Evolutionary conservation across 148 eudicot genomes (phyloP), one percentile per base, ranked within the genome.

Genomic region (Rhododendron ferrugineum): DNA sequence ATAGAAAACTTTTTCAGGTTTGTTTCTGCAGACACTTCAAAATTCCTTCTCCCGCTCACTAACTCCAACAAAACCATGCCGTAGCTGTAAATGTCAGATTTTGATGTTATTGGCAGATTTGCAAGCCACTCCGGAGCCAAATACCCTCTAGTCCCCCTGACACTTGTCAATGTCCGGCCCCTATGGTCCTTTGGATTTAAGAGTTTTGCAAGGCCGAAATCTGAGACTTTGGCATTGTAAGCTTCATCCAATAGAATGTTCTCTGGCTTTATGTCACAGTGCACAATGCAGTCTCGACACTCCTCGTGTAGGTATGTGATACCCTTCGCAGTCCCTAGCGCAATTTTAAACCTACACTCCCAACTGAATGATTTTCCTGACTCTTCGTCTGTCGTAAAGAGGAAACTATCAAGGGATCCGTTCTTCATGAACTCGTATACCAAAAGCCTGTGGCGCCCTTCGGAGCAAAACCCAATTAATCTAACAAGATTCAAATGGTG

Each of bases 51-150:
- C 37, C 98, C 98, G 40, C 96, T 91, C 64, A 96, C 90, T 60
- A 90, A 89, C 88, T 96, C 98, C 85, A 96, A 84, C 88, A 96
- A 86, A 9, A 94, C 95, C 98, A 94, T 93, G 11, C 98, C 98
- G 34, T 87, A 94, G 83, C 98, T 93, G 78, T 91, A 96, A 22
- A 94, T 88, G 90, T 96, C 98, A 0, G 98, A 89, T 89, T 96
- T 96, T 2, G 96, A 91, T 36, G 98, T 94, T 37, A 96, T 92
- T 0, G 96, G 93, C 16, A 92, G 93, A 84, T 92, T 92, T 7
- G 98, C 93, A 5, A 96, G 90, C 98, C 98, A 96, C 84, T 96
- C 98, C 0, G 98, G 98, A 40, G 98, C 94, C 81, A 96, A 83
- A 87, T 96, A 96, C 22, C 98, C 98, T 89, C 98, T 88, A 11